Percentiles rank a stretch among this genome's conserved stretches.
Evolutionary conservation across 345 rosid species (phyloP).

Genomic region (Gossypium mustelinum): DNA sequence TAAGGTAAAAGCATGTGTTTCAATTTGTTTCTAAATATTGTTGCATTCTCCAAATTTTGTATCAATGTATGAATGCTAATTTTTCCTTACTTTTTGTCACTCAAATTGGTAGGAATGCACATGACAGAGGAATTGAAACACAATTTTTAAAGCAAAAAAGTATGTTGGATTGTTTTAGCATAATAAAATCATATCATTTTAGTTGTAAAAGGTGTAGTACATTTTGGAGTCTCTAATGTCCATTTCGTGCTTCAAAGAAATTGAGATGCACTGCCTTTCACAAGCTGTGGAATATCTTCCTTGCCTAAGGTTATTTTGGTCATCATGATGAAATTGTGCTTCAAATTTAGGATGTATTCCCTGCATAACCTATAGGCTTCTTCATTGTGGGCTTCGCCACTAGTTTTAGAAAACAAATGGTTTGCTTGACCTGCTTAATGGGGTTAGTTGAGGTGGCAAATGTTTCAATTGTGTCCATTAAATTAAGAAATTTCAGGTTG

Average conservation of each 20-base stretch:
- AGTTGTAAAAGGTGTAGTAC: neutral
- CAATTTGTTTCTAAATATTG: neutral
- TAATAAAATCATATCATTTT: neutral
- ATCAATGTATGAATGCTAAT: neutral
- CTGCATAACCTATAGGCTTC: neutral
- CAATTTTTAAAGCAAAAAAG: neutral
- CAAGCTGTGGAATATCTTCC: neutral
- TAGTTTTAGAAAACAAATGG: neutral
- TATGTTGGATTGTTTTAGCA: neutral
- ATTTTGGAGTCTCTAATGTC: too few species aligned
- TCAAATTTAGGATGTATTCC: neutral
- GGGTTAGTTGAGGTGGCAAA: conserved; percentile 3
- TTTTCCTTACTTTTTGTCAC: neutral
- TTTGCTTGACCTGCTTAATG: neutral
- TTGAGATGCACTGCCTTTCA: neutral
- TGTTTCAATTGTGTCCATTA: neutral
- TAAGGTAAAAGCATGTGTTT: conserved; percentile 43
- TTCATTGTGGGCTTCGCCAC: neutral
- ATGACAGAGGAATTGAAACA: neutral
- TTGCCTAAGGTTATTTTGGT: neutral
- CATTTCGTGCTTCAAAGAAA: neutral
- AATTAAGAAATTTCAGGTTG: conserved; percentile 1
- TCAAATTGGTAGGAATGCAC: neutral
- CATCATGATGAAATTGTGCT: neutral
- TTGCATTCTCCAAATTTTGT: neutral